A percentile compares a stretch with the other conserved stretches of the same genome.
phyloP scores from a whole-genome alignment of 257 asterid species.

The Oldenlandia corymbosa region DNA sequence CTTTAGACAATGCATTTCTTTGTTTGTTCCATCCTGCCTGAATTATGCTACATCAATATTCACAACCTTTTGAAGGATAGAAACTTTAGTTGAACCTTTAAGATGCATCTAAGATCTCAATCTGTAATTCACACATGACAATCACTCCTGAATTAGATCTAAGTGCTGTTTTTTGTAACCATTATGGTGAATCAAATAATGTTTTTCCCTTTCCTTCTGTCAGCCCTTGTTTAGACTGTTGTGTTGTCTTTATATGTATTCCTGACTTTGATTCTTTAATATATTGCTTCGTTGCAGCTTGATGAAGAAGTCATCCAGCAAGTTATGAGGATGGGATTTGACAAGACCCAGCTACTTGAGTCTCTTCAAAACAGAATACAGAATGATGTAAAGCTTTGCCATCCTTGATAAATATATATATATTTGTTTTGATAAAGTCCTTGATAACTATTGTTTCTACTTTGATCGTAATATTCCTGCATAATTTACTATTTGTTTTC shows the following conservation, averaged over 20 bases:
- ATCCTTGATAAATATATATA: constrained; percentile 10
- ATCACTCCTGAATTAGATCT: not conserved
- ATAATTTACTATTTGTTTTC: constrained; percentile 10
- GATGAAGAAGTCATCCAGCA: constrained; percentile 79
- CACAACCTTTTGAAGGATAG: too few relatives aligned
- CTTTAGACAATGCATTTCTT: too few relatives aligned
- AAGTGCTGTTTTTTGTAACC: not conserved
- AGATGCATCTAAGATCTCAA: not conserved
- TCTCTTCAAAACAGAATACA: constrained; percentile 76
- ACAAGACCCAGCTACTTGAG: constrained; percentile 62
- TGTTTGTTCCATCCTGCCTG: too few relatives aligned
- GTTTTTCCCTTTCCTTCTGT: not conserved
- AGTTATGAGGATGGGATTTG: constrained; percentile 74
- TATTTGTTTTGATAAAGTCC: constrained; percentile 10
- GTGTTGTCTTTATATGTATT: too few relatives aligned
- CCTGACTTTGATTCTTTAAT: not conserved
- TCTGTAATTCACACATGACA: not conserved
- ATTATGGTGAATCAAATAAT: not conserved
- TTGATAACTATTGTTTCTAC: constrained; percentile 10
- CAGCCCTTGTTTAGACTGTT: too few relatives aligned
- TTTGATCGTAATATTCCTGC: constrained; percentile 17
- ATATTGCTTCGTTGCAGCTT: constrained; percentile 52
- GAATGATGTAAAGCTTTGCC: constrained; percentile 61
- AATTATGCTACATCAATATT: too few relatives aligned
- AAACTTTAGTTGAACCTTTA: too few relatives aligned